These are phyloP conservation scores for Austroboletus festivus DNA, from an alignment of 768 basidiomycete genomes.

Conservation along the genomic window DNA sequence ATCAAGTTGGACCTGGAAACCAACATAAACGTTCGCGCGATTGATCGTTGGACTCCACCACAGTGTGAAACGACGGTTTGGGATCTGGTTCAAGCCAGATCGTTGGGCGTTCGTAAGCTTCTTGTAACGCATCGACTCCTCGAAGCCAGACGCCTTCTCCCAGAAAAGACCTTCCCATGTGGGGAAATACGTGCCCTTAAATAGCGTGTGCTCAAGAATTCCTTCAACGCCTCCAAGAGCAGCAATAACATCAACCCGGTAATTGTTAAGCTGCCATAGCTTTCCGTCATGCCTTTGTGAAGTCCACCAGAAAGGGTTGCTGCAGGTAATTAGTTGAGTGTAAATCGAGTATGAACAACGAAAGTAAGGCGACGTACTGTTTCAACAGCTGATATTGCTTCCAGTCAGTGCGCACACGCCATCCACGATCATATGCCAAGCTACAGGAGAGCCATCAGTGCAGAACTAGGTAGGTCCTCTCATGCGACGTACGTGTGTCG, in stretches of 20 bases:
- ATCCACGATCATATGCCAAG: slow-evolving; percentile 96
- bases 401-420: slow-evolving; percentile 97
- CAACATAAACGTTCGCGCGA: slow-evolving; percentile 98
- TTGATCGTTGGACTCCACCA: slow-evolving; percentile 99
- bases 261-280: slow-evolving; percentile 96
- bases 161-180: slow-evolving; percentile 99
- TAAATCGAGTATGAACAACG: slow-evolving; percentile 2
- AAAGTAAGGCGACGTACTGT: slow-evolving; percentile 51
- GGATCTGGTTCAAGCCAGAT: slow-evolving; percentile 96
- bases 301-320: slow-evolving; percentile 99
- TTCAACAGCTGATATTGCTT: slow-evolving; percentile 94
- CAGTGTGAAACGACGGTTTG: slow-evolving; percentile 97
- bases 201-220: slow-evolving; percentile 93
- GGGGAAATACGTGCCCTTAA: slow-evolving; percentile 97
- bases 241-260: slow-evolving; percentile 98
- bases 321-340: slow-evolving; percentile 25
- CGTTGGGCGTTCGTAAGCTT: slow-evolving; percentile 98
- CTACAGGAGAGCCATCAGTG: slow-evolving; percentile 32
- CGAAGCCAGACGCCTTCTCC: slow-evolving; percentile 98
- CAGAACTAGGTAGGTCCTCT: not conserved
- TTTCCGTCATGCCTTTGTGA: slow-evolving; percentile 96
- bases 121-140: slow-evolving; percentile 94
- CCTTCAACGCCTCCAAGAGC: slow-evolving; percentile 95
- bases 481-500: slow-evolving; percentile 69
- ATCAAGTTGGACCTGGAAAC: slow-evolving; percentile 99